Evolutionary conservation across 148 eudicot genomes (phyloP), one percentile per base, ranked within the genome.

Genomic region (Rhododendron henanense): DNA sequence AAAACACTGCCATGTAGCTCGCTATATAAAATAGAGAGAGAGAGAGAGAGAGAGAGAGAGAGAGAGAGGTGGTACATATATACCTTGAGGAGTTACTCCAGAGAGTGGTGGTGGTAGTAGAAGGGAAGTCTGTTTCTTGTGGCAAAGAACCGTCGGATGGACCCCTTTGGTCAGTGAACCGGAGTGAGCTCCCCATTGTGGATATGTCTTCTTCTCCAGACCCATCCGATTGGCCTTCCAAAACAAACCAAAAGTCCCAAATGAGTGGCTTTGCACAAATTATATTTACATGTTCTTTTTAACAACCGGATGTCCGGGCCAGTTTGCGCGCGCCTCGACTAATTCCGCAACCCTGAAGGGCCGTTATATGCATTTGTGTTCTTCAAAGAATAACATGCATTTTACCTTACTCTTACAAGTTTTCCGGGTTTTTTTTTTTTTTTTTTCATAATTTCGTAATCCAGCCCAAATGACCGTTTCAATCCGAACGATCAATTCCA

Each of bases 21-120:
- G 65, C 23, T 59, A 19, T 59, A 0, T 21, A 18, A 18, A 59
- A 28, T 4, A 0, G 14, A 41, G 53, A 31, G 16, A 37, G 67
- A 61, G n/a, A 61, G 10, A 63, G 71, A 63, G 71, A 65, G 73
- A n/a, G n/a, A 65, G 31, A 6, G 10, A 63, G 71, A 63, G 71
- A 65, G 73, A 65, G 31, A 6, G 45, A 21, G 19, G 21, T 5
- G 80, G 19, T 16, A 1, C 31, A 8, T 1, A 6, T 0, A 13
- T 88, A 91, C 92, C 92, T 90, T 15, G 93, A 91, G 81, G 93
- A 87, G 76, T 91, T 91, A 82, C 91, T 90, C 92, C 93, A 91
- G 5, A 90, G 85, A 69, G 90, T 89, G 0, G 61, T 55, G 61
- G 21, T 55, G 8, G 85, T 73, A 45, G 84, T 82, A 51, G 90